Conservation (phyloP, 352 stramenopile genomes). For the Globisporangium carolinianum region DNA sequence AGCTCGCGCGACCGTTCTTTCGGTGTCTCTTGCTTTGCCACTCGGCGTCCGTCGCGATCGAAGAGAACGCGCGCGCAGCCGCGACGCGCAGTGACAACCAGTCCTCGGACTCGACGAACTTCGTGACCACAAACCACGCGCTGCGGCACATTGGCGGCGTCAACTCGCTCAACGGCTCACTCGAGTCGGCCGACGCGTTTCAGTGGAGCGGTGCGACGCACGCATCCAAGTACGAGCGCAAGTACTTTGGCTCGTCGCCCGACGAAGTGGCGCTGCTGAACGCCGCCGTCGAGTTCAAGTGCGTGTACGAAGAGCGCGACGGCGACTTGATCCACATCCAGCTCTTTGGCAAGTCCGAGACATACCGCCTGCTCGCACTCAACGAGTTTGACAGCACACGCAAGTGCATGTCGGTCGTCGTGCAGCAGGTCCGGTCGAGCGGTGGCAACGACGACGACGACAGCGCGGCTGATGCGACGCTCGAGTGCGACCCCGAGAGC, state of each 20-base stretch:
- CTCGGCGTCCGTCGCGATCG: conserved; percentile 55
- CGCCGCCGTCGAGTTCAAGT: conserved; percentile 75
- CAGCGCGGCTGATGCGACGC: not conserved
- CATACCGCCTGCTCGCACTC: conserved; percentile 66
- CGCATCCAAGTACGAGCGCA: conserved; percentile 26
- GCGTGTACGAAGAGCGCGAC: conserved; percentile 67
- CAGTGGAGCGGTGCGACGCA: conserved; percentile 18
- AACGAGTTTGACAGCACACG: conserved; percentile 86
- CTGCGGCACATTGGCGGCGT: conserved; percentile 14
- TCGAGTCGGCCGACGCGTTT: conserved; percentile 8
- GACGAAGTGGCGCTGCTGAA: conserved; percentile 80
- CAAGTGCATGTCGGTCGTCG: conserved; percentile 83
- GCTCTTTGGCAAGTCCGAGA: conserved; percentile 68
- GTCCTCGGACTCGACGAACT: conserved; percentile 6
- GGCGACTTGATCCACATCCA: conserved; percentile 70
- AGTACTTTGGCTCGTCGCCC: conserved; percentile 74
- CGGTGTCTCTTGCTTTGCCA: conserved; percentile 76
- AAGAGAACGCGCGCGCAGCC: conserved; percentile 22
- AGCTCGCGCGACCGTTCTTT: conserved; percentile 71
- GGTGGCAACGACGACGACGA: conserved; percentile 5
- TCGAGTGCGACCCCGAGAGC: conserved; percentile 1
- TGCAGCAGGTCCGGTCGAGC: conserved; percentile 34
- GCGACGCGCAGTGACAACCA: not conserved
- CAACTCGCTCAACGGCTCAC: conserved; percentile 20
- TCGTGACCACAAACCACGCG: conserved; percentile 4